These are phyloP conservation scores for Neurospora pannonica DNA, from an alignment of 495 filamentous ascomycete genomes.

Conservation along the genomic window DNA sequence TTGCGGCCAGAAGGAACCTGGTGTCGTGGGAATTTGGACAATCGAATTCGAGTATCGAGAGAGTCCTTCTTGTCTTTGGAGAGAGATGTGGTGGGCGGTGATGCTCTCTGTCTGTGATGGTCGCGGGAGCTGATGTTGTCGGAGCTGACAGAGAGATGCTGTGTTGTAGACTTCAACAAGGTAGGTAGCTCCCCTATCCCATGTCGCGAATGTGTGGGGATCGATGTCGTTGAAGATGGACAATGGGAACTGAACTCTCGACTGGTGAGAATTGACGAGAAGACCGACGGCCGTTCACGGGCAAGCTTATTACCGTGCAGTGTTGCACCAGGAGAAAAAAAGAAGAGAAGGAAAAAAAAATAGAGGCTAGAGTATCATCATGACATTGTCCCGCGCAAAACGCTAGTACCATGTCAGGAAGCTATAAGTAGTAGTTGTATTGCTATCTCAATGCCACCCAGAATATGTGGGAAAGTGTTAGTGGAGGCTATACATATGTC, in stretches of 20 bases:
- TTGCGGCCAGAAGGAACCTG: not conserved
- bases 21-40: not conserved
- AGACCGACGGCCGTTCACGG: not conserved
- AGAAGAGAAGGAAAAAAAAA: not conserved
- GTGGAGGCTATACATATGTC: not conserved
- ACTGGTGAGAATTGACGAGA: not conserved
- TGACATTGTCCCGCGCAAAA: not conserved
- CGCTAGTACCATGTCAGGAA: not conserved
- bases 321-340: not conserved
- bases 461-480: not conserved
- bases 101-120: not conserved
- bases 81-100: not conserved
- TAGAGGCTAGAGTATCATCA: not conserved
- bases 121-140: not conserved
- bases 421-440: not conserved
- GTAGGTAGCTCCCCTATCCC: not conserved
- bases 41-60: not conserved
- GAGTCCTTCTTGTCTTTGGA: not conserved
- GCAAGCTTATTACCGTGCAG: not conserved
- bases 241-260: not conserved
- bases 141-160: not conserved
- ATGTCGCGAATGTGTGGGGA: not conserved
- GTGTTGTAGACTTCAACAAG: not conserved
- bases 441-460: not conserved
- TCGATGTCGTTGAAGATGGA: not conserved